These are phyloP conservation scores for Chenopodium quinoa DNA, from an alignment of 148 eudicot species.

Conservation along the genomic window DNA sequence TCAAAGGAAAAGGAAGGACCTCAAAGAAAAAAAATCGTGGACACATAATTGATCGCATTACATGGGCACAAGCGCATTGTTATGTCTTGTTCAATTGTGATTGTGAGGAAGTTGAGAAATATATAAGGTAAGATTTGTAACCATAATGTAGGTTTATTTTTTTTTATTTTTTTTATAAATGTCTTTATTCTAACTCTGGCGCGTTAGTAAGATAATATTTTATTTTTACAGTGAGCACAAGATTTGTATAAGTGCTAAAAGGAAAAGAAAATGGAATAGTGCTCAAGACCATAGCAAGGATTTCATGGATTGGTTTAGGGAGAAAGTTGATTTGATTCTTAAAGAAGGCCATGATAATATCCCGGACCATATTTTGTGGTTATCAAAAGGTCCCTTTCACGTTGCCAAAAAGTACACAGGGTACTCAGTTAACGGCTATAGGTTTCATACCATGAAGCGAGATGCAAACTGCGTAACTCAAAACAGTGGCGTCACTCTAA, in stretches of 20 bases:
- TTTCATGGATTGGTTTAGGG: neutral
- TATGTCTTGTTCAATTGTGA: neutral
- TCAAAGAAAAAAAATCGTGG: too few species aligned
- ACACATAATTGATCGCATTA: too few species aligned
- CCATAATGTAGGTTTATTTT: neutral
- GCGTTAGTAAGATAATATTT: neutral
- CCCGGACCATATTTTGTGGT: neutral
- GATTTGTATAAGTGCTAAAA: neutral
- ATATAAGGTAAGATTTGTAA: neutral
- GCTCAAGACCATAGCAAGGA: neutral
- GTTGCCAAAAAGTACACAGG: neutral
- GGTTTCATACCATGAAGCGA: neutral
- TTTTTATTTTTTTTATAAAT: too few species aligned
- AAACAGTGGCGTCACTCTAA: too few species aligned
- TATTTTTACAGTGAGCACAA: neutral
- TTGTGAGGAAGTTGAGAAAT: neutral
- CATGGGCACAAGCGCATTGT: neutral
- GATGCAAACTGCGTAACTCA: neutral
- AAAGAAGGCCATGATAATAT: neutral
- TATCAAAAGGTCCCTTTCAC: neutral
- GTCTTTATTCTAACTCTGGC: neutral
- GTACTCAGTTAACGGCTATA: neutral
- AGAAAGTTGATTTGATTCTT: neutral
- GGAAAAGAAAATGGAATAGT: neutral
- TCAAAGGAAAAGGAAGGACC: neutral